phyloP scores from a whole-genome alignment of 768 basidiomycete species.

The Mycena floridula region DNA sequence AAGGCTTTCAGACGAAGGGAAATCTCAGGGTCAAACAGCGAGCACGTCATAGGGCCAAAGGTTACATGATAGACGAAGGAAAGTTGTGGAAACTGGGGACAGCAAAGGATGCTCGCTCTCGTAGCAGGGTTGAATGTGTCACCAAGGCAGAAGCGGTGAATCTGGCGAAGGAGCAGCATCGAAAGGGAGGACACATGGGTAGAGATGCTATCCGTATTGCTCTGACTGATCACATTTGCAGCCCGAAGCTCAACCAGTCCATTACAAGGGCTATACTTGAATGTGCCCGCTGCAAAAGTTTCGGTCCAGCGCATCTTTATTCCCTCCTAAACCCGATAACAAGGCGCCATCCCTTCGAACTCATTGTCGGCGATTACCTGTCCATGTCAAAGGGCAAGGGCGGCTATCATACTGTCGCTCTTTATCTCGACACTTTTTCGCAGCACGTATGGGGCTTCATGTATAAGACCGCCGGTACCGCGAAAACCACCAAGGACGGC shows the following conservation, averaged over 20 bases:
- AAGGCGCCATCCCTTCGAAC: background rate
- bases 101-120: too few species aligned
- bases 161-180: slow-evolving; percentile 1
- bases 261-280: too few species aligned
- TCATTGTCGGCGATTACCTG: background rate
- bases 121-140: slow-evolving; percentile 6
- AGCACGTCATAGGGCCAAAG: too few species aligned
- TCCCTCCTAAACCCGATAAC: background rate
- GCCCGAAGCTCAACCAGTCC: too few species aligned
- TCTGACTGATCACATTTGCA: too few species aligned
- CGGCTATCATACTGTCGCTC: background rate
- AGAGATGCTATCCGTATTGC: too few species aligned
- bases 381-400: background rate
- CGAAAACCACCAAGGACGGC: background rate
- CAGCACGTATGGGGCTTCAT: background rate
- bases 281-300: too few species aligned
- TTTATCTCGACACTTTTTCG: background rate
- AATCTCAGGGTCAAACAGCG: too few species aligned
- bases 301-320: background rate
- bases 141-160: slow-evolving; percentile 4
- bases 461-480: background rate
- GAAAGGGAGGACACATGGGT: too few species aligned
- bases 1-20: too few species aligned
- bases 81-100: too few species aligned
- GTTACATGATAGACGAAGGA: background rate